Base-by-base conservation (phyloP, 2,329 filamentous ascomycete species). In the Pseudogymnoascus sp. region DNA sequence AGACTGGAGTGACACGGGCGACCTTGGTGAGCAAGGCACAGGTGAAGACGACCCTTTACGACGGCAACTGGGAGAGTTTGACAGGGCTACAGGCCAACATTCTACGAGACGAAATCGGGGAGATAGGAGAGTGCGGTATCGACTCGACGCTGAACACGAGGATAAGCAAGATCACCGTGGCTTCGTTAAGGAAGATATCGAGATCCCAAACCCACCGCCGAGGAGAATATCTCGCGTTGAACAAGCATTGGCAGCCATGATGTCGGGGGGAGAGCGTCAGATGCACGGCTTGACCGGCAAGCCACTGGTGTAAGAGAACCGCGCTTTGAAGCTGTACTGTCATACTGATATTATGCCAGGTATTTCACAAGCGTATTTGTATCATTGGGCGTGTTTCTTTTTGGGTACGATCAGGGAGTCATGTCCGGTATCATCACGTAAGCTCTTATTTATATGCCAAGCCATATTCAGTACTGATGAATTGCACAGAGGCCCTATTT, bases 311-410 rank as follows among this genome's bases (percentile, higher is more conserved):
- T 97, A 84, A 71, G 85, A 76, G 65, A 66, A 75, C 50, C 53
- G 11, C 21, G 61, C 23, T 40, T 62, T 61, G 65, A 70, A 60
- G 65, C 62, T 4, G 21, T 61, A 53, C 19, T 44, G 10, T 59
- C 28, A 64, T 19, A 17, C 63, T 64, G 36, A 64, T 21, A 26
- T 47, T 28, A 19, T 2, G 13, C 31, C 72, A 96, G 92, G 68
- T 96, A 96, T 75, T 97, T 97, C 74, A 97, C 93, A 60, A 96
- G 91, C 77, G 89, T 97, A 57, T 90, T 93, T 73, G 90, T 93
- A 66, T 93, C 90, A 64, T 78, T 95, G 72, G 91, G 91, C 62
- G 91, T 96, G 26, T 96, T 96, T 73, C 80, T 96, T 19, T 96
- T 96, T 73, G 91, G 90, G 67, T 95, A 95, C 80, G 90, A 95